phyloP scores from a whole-genome alignment of 768 basidiomycete species.

The Leucosporidium yakuticum region DNA sequence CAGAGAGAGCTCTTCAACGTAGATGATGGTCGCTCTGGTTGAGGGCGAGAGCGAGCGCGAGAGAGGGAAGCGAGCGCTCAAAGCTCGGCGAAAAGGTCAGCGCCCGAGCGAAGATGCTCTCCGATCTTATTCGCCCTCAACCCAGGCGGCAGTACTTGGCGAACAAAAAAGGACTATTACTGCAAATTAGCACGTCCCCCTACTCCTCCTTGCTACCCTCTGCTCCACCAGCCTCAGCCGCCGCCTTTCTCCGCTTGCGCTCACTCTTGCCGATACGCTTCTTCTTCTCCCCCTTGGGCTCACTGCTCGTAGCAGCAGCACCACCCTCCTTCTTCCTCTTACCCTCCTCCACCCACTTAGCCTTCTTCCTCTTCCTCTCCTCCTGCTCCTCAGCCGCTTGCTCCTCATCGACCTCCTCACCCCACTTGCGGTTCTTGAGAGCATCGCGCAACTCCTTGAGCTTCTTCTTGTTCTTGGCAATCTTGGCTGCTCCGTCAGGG shows the following conservation, averaged over 20 bases:
- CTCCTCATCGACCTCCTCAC: slow-evolving; percentile 38
- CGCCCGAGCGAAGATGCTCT: too few species aligned
- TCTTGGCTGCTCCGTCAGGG: slow-evolving; percentile 51
- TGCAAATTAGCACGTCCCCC: not conserved
- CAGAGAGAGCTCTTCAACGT: too few species aligned
- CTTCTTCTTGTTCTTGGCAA: slow-evolving; percentile 62
- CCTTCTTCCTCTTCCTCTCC: slow-evolving; percentile 35
- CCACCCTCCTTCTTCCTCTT: slow-evolving; percentile 6
- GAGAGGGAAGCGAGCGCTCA: too few species aligned
- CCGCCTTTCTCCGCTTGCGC: slow-evolving; percentile 25
- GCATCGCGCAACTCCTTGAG: slow-evolving; percentile 44
- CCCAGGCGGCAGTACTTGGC: too few species aligned
- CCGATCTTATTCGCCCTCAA: too few species aligned
- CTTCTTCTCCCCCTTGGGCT: not conserved
- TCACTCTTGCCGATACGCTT: slow-evolving; percentile 32
- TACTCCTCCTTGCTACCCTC: slow-evolving; percentile 11
- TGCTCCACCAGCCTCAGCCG: slow-evolving; percentile 1
- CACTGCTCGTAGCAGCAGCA: not conserved
- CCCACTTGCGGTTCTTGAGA: slow-evolving; percentile 44
- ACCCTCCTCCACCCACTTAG: slow-evolving; percentile 18
- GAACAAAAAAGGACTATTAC: too few species aligned
- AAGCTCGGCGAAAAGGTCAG: too few species aligned
- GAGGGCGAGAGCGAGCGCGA: too few species aligned
- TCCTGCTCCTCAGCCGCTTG: slow-evolving; percentile 41
- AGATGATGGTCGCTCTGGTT: too few species aligned